These are phyloP conservation scores for Volvox reticuliferus DNA, from an alignment of 139 green algal species.

Conservation along the genomic window DNA sequence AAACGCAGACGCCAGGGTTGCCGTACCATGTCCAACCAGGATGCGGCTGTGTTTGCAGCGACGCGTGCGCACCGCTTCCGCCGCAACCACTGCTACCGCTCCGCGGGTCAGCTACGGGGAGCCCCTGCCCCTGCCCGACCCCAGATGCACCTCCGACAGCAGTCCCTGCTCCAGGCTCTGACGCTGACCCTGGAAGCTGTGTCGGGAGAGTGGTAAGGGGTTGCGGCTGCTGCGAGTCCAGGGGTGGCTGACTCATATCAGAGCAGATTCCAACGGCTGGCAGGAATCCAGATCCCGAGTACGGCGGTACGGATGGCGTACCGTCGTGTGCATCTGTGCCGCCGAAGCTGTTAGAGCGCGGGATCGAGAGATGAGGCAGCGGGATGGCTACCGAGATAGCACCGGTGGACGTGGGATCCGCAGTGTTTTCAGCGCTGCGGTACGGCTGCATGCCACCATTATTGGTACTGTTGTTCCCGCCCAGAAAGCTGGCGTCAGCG, in stretches of 20 bases:
- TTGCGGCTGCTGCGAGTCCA: not conserved
- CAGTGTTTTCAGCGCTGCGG: not conserved
- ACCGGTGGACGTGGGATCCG: not conserved
- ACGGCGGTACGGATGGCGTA: slow-evolving; percentile 10
- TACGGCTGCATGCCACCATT: not conserved
- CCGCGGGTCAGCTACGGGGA: not conserved
- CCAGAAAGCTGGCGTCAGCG: not conserved
- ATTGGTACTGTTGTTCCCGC: not conserved
- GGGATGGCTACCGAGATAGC: not conserved
- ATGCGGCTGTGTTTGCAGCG: not conserved
- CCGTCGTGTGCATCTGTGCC: not conserved
- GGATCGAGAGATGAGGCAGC: not conserved
- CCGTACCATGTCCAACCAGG: not conserved
- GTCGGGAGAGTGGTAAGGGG: not conserved
- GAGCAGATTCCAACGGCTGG: not conserved
- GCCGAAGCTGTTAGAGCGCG: not conserved
- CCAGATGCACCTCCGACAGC: not conserved
- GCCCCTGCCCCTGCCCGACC: not conserved
- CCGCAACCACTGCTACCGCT: not conserved
- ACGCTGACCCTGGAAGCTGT: not conserved
- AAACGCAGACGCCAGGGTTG: not conserved
- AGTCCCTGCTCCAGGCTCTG: not conserved
- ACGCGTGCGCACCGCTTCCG: not conserved
- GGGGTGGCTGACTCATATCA: not conserved
- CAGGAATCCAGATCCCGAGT: slow-evolving; percentile 8